Base-by-base conservation (phyloP, 2,329 filamentous ascomycete species). In the Clonostachys chloroleuca region DNA sequence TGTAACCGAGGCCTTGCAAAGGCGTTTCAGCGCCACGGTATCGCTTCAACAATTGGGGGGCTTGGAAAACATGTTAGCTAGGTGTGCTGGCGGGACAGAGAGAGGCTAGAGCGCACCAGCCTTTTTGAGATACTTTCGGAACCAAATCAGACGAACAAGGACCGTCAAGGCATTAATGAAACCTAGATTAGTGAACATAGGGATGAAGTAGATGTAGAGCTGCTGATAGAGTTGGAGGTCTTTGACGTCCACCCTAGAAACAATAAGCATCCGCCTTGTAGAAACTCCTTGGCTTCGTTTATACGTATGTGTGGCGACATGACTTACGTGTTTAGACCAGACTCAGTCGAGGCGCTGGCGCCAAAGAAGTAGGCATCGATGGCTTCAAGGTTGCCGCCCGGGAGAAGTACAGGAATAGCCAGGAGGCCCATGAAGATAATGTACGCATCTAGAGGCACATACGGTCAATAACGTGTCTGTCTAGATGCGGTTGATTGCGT, bases 321-420 rank as follows among this genome's bases (percentile, higher is more conserved):
- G 10, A 59, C 67, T 43, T 49, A 77, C 72, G 72, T 69, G 51
- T 77, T 78, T 20, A 79, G 56, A 0, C 76, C 75, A 1, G 74
- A 75, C 52, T 74, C 72, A 5, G 75, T 78, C 1, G 71, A 70
- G 3, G 66, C 65, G 54, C 73, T 77, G 50, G 65, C 68, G 16
- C 73, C 73, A 36, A 77, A 72, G 58, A 77, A 75, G 56, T 70
- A 76, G 24, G 71, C 66, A 59, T 78, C 75, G 20, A 76, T 60
- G 1, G 67, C 68, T 18, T n/a, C 34, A 13, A 48, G 18, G n/a
- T 47, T 46, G 6, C 48, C 44, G 13, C 41, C 35, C 4, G 49
- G 47, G 35, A 47, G 45, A 16, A 51, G 30, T 24, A 51, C 42
- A 3, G 39, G 20, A 12, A 49, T 13, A 16, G 40, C 37, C 12